Evolutionary conservation across 768 basidiomycete genomes (phyloP).

Genomic region (Boletus sp.): DNA sequence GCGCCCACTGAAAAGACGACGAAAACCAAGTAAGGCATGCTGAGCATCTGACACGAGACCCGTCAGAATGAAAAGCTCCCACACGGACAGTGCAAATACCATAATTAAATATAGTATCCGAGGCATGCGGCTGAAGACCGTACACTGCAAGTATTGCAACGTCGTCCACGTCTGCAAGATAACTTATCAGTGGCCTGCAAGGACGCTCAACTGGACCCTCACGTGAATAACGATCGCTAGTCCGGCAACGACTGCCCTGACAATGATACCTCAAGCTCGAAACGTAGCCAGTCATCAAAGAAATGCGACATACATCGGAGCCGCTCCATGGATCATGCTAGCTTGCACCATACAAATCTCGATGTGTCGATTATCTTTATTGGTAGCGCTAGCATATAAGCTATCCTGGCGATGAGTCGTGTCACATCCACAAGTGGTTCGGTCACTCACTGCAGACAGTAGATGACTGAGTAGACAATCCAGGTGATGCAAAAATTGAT

Average conservation of each 20-base stretch:
- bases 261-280: conserved; percentile 1
- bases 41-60: conserved; percentile 32
- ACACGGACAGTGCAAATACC: conserved; percentile 15
- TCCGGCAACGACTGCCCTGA: conserved; percentile 43
- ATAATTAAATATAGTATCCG: conserved; percentile 24
- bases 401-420: conserved; percentile 23
- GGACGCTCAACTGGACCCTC: background rate
- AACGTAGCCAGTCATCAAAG: background rate
- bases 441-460: conserved; percentile 48
- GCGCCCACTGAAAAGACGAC: conserved; percentile 39
- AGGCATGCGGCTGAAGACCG: conserved; percentile 20
- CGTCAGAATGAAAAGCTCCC: conserved; percentile 8
- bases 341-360: conserved; percentile 50
- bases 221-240: conserved; percentile 44
- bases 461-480: conserved; percentile 53
- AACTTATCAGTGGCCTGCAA: conserved; percentile 2
- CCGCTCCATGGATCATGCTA: conserved; percentile 49
- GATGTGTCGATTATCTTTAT: conserved; percentile 23
- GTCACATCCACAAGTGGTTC: background rate
- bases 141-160: conserved; percentile 26
- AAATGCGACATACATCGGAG: conserved; percentile 46
- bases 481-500: conserved; percentile 59
- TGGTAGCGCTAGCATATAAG: conserved; percentile 29
- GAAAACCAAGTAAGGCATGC: conserved; percentile 43
- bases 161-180: conserved; percentile 38